Evolutionary conservation across 1,139 yeast genomes (phyloP), one percentile per base, ranked within the genome.

Genomic region (Candida sanyaensis): DNA sequence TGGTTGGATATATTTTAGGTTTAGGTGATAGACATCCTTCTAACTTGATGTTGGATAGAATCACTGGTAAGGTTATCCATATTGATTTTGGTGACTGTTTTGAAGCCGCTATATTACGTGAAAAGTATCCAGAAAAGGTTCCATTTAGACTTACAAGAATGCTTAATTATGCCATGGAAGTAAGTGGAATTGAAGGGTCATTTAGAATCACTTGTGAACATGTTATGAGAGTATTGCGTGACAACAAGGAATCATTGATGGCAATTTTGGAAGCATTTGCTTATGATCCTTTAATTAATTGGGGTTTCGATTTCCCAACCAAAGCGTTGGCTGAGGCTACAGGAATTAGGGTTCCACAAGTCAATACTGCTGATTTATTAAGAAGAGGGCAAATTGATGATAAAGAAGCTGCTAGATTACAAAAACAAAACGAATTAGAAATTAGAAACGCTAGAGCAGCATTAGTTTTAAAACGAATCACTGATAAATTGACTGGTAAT

Each of bases 11-110:
- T 66, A 92, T 93, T 47, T 75, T 93, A 36, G 99, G 99, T 11
- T 75, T 95, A 28, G 99, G 99, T 50, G 99, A 95, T 65, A 83
- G 99, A 56, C 99, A 95, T 68, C 99, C 99, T 27, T 89, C 97
- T 29, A 95, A 95, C 62, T 78, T 95, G 69, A 90, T 95, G 97
- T 80, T 95, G 68, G 96, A 92, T 64, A 77, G 97, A 57, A 81
- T 85, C 45, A 90, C 98, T 0, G 99, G 99, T 53, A 91, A 92
- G 62, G 97, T 95, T 41, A 80, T 93, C 38, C 99, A 95, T 63
- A 92, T 95, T 69, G 99, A 95, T 76, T 95, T 93, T 68, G 99
- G 99, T 57, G 99, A 95, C 65, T 95, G 99, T 78, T 95, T 95
- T 63, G 99, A 95, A 64, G 97, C 98, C 1, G 99, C 99, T 0